Conservation (phyloP, 1,284 basidiomycete genomes). For the Violaceomyces palustris region DNA sequence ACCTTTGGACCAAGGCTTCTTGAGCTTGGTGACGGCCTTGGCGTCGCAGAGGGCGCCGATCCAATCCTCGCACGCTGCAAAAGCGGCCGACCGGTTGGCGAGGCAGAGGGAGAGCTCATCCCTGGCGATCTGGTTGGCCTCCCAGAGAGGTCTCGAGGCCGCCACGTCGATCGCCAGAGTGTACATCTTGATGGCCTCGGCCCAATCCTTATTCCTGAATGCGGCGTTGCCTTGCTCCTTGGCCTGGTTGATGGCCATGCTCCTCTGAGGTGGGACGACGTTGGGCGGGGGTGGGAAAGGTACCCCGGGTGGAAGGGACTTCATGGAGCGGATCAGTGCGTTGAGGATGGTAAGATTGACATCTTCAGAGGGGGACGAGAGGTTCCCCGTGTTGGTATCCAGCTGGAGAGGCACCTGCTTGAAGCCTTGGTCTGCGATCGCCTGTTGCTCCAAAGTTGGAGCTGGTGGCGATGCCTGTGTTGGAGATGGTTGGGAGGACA, state of each 20-base stretch:
- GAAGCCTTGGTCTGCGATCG: slow-evolving; percentile 40
- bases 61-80: slow-evolving; percentile 69
- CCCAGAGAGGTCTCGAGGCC: slow-evolving; percentile 81
- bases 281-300: slow-evolving; percentile 50
- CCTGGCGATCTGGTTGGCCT: slow-evolving; percentile 70
- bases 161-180: slow-evolving; percentile 77
- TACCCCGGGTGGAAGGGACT: slow-evolving; percentile 40
- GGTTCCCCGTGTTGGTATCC: slow-evolving; percentile 19
- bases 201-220: slow-evolving; percentile 57
- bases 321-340: slow-evolving; percentile 45
- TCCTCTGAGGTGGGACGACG: slow-evolving; percentile 45
- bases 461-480: slow-evolving; percentile 33
- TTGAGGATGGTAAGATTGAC: slow-evolving; percentile 48
- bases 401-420: slow-evolving; percentile 28
- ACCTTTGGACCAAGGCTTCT: slow-evolving; percentile 87
- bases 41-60: slow-evolving; percentile 83
- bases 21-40: slow-evolving; percentile 78
- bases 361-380: slow-evolving; percentile 20
- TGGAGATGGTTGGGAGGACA: too few species aligned
- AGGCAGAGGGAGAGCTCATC: slow-evolving; percentile 85
- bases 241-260: slow-evolving; percentile 44
- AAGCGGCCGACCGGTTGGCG: slow-evolving; percentile 85
- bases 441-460: slow-evolving; percentile 42
- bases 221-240: slow-evolving; percentile 48
- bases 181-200: slow-evolving; percentile 76